Evolutionary conservation across 2,329 filamentous ascomycete genomes (phyloP).

Genomic region (Penicillium crustosum): DNA sequence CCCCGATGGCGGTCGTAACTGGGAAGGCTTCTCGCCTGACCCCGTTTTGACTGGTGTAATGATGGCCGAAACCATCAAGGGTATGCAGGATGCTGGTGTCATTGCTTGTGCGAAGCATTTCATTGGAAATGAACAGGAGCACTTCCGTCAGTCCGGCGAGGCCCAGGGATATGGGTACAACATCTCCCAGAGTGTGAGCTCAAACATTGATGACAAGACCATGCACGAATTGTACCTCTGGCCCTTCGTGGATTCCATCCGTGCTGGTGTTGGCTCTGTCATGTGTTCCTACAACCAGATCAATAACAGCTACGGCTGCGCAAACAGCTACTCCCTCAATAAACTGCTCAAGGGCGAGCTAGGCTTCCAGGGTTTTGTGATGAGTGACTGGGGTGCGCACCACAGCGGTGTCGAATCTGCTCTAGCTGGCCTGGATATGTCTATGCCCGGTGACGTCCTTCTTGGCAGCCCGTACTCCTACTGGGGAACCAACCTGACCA

Average conservation of each 20-base stretch:
- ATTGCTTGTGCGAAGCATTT: conserved; percentile 82
- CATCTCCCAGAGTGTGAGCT: conserved; percentile 61
- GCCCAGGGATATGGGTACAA: conserved; percentile 61
- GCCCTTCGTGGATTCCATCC: conserved; percentile 69
- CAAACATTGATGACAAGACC: conserved; percentile 63
- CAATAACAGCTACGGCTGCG: conserved; percentile 67
- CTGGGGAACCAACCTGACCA: conserved; percentile 85
- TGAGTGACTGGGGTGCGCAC: conserved; percentile 75
- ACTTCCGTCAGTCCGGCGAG: conserved; percentile 64
- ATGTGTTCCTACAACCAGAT: conserved; percentile 76
- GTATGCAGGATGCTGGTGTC: conserved; percentile 78
- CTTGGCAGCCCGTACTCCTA: conserved; percentile 73
- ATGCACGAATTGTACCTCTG: conserved; percentile 65
- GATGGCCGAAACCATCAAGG: conserved; percentile 70
- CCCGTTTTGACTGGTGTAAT: conserved; percentile 72
- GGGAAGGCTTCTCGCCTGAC: conserved; percentile 68
- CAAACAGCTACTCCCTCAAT: conserved; percentile 62
- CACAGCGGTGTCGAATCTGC: conserved; percentile 68
- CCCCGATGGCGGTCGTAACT: conserved; percentile 68
- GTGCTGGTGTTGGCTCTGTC: conserved; percentile 62
- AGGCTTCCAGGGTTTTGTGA: conserved; percentile 71
- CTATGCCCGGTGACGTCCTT: conserved; percentile 76
- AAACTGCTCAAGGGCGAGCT: conserved; percentile 68
- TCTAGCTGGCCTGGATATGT: conserved; percentile 73
- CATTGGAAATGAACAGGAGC: conserved; percentile 72